Evolutionary conservation across 805 yeast genomes (phyloP).

Genomic region (Millerozyma acaciae): DNA sequence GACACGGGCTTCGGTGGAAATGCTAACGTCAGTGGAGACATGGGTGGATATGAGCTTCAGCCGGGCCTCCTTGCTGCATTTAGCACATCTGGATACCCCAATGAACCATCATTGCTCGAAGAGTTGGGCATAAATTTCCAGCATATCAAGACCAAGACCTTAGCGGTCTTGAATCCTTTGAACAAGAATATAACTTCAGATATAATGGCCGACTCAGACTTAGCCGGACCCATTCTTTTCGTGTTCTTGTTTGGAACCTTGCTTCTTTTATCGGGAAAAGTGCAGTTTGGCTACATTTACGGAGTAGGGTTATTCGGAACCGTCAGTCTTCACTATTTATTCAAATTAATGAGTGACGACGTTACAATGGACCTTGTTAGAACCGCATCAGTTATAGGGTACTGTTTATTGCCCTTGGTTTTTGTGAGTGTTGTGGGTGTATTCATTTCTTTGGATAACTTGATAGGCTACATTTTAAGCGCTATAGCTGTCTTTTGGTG

Average conservation of each 20-base stretch:
- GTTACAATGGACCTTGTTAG: constrained; percentile 55
- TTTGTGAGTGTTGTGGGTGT: constrained; percentile 70
- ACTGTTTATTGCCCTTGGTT: constrained; percentile 88
- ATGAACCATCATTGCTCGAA: constrained; percentile 90
- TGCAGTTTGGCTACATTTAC: constrained; percentile 94
- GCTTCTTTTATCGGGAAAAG: constrained; percentile 81
- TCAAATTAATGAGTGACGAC: constrained; percentile 79
- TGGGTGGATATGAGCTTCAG: constrained; percentile 50
- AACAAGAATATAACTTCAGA: constrained; percentile 61
- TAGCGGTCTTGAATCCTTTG: constrained; percentile 80
- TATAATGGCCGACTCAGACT: constrained; percentile 79
- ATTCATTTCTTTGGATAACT: constrained; percentile 62
- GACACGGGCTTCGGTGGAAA: constrained; percentile 32
- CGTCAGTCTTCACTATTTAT: constrained; percentile 73
- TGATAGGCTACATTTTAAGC: constrained; percentile 68
- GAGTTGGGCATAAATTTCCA: constrained; percentile 90
- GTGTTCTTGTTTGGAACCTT: constrained; percentile 83
- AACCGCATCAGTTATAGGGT: constrained; percentile 90
- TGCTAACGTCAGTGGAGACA: constrained; percentile 38
- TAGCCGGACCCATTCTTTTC: constrained; percentile 92
- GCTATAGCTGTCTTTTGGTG: constrained; percentile 79
- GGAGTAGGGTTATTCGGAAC: constrained; percentile 95
- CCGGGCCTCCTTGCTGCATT: constrained; percentile 87
- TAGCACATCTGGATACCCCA: constrained; percentile 88
- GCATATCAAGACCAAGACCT: constrained; percentile 80